Evolutionary conservation across 73 alveolate genomes (phyloP).

Genomic region (Tetrahymena elliotti): DNA sequence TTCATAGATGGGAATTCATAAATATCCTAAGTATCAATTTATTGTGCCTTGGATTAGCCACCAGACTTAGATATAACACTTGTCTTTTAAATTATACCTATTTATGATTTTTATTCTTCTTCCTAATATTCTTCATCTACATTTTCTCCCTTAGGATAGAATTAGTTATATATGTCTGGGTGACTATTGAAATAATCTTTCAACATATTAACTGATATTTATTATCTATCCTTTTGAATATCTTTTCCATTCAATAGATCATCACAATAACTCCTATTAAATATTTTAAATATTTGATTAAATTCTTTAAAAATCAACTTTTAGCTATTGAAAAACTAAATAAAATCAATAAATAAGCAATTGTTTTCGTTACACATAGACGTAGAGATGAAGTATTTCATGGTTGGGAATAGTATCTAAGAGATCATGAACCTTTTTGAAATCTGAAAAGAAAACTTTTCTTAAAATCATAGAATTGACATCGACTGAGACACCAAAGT

Average conservation of each 20-base stretch:
- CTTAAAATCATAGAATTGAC: not conserved
- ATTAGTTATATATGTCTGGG: not conserved
- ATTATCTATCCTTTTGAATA: not conserved
- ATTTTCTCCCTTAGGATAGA: not conserved
- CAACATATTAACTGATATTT: not conserved
- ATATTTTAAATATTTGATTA: no score
- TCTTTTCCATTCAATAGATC: not conserved
- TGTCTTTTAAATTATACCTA: not conserved
- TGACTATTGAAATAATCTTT: not conserved
- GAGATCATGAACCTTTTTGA: not conserved
- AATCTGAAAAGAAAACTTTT: conserved; percentile 3
- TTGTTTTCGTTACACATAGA: conserved; percentile 20
- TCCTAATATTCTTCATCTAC: not conserved
- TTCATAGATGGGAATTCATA: not conserved
- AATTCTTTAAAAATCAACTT: no score
- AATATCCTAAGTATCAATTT: not conserved
- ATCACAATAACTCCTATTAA: not conserved
- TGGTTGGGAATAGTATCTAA: conserved; percentile 1
- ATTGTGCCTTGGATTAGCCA: not conserved
- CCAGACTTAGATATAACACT: not conserved
- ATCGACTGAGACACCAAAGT: conserved; percentile 7
- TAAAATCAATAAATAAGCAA: not conserved
- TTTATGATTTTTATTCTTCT: not conserved
- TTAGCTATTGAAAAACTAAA: not conserved
- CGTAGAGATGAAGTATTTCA: conserved; percentile 10